phyloP scores from a whole-genome alignment of 805 yeast species.

The Suhomyces emberorum region DNA sequence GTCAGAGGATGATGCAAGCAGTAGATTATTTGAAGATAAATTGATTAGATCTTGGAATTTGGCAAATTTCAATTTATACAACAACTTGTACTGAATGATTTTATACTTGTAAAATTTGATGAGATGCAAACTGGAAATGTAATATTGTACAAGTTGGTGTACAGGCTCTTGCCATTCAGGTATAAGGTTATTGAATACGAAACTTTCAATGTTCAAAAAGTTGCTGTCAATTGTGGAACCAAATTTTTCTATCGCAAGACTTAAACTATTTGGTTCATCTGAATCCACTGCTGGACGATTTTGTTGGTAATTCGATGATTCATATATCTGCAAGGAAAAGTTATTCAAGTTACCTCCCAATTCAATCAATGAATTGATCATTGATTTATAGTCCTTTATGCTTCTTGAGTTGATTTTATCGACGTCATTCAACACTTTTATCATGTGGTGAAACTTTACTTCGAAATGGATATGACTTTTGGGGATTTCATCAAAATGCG shows the following conservation, averaged over 20 bases:
- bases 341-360: slow-evolving; percentile 57
- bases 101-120: slow-evolving; percentile 50
- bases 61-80: slow-evolving; percentile 37
- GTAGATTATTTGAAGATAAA: slow-evolving; percentile 14
- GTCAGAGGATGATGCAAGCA: slow-evolving; percentile 4
- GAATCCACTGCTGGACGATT: background rate
- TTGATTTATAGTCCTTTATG: slow-evolving; percentile 36
- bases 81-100: slow-evolving; percentile 45
- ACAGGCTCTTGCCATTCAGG: slow-evolving; percentile 51
- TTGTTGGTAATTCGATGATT: slow-evolving; percentile 9
- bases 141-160: slow-evolving; percentile 45
- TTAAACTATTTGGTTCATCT: slow-evolving; percentile 18
- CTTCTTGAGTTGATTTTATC: slow-evolving; percentile 37
- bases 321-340: slow-evolving; percentile 45
- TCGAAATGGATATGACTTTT: slow-evolving; percentile 31
- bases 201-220: slow-evolving; percentile 47
- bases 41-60: slow-evolving; percentile 36
- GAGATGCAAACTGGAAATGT: slow-evolving; percentile 41
- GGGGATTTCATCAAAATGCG: slow-evolving; percentile 28
- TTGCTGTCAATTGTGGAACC: slow-evolving; percentile 52
- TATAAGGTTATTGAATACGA: slow-evolving; percentile 33
- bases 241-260: slow-evolving; percentile 43
- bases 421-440: slow-evolving; percentile 31
- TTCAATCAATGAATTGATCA: slow-evolving; percentile 43
- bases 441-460: slow-evolving; percentile 28